Conservation (phyloP, 2,329 filamentous ascomycete genomes). For the Colletotrichum paranaense region DNA sequence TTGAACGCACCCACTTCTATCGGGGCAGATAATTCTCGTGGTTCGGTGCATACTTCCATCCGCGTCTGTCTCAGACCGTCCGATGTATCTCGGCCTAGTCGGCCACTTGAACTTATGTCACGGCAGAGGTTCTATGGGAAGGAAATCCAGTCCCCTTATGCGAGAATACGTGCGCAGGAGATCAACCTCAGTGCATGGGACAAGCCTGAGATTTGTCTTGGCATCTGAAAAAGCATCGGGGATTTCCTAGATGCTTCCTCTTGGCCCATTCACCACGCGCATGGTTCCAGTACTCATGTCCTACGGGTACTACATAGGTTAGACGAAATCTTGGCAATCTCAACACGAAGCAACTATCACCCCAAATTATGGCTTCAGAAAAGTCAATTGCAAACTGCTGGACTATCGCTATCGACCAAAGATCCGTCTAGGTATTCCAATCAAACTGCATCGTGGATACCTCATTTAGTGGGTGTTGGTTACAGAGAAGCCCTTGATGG, state of each 20-base stretch:
- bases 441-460: neutral
- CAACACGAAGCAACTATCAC: neutral
- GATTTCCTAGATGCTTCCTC: neutral
- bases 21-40: neutral
- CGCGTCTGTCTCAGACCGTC: constrained; percentile 10
- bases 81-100: neutral
- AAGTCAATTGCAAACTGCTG: neutral
- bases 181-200: neutral
- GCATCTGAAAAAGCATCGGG: neutral
- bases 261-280: neutral
- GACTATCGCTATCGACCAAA: neutral
- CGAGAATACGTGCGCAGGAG: neutral
- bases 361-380: neutral
- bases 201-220: neutral
- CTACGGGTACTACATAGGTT: neutral
- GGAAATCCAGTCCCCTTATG: neutral
- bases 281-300: neutral
- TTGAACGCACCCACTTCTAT: neutral
- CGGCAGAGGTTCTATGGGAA: neutral
- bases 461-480: constrained; percentile 22
- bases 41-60: neutral
- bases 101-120: neutral
- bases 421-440: neutral
- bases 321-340: neutral
- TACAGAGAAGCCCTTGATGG: constrained; percentile 27